phyloP scores from a whole-genome alignment of 2,329 filamentous ascomycete species.

The Aspergillus pseudonomiae region DNA sequence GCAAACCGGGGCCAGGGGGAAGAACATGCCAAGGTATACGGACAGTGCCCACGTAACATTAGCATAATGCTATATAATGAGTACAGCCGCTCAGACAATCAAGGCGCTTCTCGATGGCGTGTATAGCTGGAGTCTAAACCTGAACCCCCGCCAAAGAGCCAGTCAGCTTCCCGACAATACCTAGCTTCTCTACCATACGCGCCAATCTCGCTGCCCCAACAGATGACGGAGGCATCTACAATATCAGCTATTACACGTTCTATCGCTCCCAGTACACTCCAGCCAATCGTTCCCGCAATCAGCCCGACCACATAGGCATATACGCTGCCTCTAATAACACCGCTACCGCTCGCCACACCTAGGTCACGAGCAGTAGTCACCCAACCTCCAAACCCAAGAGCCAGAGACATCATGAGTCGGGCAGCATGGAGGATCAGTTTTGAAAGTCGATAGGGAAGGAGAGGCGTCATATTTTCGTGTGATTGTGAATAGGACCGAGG shows the following conservation, averaged over 20 bases:
- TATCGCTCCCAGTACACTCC: slow-evolving; percentile 88
- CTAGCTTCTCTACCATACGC: slow-evolving; percentile 65
- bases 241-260: slow-evolving; percentile 86
- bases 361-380: slow-evolving; percentile 85
- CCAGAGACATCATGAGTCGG: slow-evolving; percentile 85
- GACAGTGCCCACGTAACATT: not conserved
- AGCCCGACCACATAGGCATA: slow-evolving; percentile 95
- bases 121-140: slow-evolving; percentile 3
- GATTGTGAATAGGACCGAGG: slow-evolving; percentile 48
- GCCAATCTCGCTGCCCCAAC: slow-evolving; percentile 86
- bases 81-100: not conserved
- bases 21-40: not conserved
- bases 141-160: slow-evolving; percentile 73
- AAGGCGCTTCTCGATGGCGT: slow-evolving; percentile 4
- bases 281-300: slow-evolving; percentile 91
- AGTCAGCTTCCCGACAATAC: slow-evolving; percentile 90
- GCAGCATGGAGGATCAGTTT: slow-evolving; percentile 91
- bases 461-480: slow-evolving; percentile 49
- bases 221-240: slow-evolving; percentile 85
- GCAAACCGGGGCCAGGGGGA: not conserved
- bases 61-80: not conserved
- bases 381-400: slow-evolving; percentile 94
- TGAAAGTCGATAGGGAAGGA: slow-evolving; percentile 87
- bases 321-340: slow-evolving; percentile 69
- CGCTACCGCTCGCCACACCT: slow-evolving; percentile 56